Evolutionary conservation across 1,284 basidiomycete species (phyloP).

Genomic region (Cystobasidium sp.): DNA sequence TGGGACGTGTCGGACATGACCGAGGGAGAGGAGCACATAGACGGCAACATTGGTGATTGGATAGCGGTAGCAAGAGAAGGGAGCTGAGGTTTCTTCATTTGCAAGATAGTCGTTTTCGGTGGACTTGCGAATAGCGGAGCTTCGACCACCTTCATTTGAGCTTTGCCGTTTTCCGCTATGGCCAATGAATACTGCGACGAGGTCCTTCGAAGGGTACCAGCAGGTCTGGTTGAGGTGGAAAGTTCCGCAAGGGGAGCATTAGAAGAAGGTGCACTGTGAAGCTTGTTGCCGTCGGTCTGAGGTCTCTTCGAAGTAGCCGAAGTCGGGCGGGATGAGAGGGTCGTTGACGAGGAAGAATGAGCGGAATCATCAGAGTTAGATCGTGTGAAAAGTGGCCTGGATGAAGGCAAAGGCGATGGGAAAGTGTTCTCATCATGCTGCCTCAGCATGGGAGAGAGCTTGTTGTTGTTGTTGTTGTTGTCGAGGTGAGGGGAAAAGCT

Average conservation of each 20-base stretch:
- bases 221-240: neutral
- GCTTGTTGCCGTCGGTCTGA: too few species aligned
- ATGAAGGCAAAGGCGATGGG: neutral
- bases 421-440: slow-evolving; percentile 10
- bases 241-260: too few species aligned
- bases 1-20: neutral
- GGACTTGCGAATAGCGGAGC: neutral
- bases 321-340: neutral
- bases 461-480: neutral
- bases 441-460: slow-evolving; percentile 8
- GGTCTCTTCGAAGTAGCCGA: too few species aligned
- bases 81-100: neutral
- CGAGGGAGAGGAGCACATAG: neutral
- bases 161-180: slow-evolving; percentile 20
- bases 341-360: neutral
- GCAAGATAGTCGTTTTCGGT: neutral
- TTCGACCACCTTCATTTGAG: slow-evolving; percentile 10
- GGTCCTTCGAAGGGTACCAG: neutral
- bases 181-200: slow-evolving; percentile 11
- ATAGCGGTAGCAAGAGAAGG: slow-evolving; percentile 6
- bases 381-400: neutral
- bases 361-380: neutral
- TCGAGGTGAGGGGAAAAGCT: neutral
- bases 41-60: neutral
- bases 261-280: too few species aligned